Percentiles rank a stretch among this genome's conserved stretches.
These are phyloP conservation scores for Mariannaea elegans DNA, from an alignment of 2,329 filamentous ascomycete genomes.

Conservation along the genomic window DNA sequence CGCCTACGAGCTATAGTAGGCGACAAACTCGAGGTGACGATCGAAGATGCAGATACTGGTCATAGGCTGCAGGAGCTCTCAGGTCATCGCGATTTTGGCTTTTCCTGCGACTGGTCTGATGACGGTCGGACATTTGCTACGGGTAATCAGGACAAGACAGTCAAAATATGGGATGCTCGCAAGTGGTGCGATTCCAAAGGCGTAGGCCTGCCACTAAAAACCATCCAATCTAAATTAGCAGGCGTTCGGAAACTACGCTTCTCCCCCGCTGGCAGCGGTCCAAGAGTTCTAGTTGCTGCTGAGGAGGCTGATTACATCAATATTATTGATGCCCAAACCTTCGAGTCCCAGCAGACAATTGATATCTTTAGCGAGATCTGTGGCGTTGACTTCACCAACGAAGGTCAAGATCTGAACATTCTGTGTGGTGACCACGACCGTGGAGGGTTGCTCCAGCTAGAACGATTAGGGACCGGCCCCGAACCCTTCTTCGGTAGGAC, in stretches of 20 bases:
- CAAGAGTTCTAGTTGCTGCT: slow-evolving; percentile 72
- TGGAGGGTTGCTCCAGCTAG: slow-evolving; percentile 73
- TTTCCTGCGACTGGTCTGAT: slow-evolving; percentile 82
- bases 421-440: slow-evolving; percentile 72
- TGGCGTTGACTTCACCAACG: slow-evolving; percentile 72
- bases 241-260: slow-evolving; percentile 76
- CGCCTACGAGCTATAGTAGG: slow-evolving; percentile 78
- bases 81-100: slow-evolving; percentile 76
- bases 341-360: slow-evolving; percentile 71
- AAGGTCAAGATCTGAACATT: slow-evolving; percentile 73
- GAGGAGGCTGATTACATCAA: slow-evolving; percentile 80
- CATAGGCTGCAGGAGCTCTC: slow-evolving; percentile 64
- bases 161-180: slow-evolving; percentile 81
- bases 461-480: slow-evolving; percentile 51
- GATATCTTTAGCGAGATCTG: slow-evolving; percentile 81
- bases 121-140: slow-evolving; percentile 81
- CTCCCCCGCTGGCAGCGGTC: slow-evolving; percentile 74
- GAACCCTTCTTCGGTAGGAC: slow-evolving; percentile 37
- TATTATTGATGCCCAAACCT: slow-evolving; percentile 74
- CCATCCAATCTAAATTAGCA: slow-evolving; percentile 72
- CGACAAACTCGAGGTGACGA: slow-evolving; percentile 70
- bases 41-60: slow-evolving; percentile 75
- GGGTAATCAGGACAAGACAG: slow-evolving; percentile 76
- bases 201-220: slow-evolving; percentile 56
- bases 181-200: slow-evolving; percentile 68